These are phyloP conservation scores for Spergularia azorica DNA, from an alignment of 179 eudicot species.

Conservation along the genomic window DNA sequence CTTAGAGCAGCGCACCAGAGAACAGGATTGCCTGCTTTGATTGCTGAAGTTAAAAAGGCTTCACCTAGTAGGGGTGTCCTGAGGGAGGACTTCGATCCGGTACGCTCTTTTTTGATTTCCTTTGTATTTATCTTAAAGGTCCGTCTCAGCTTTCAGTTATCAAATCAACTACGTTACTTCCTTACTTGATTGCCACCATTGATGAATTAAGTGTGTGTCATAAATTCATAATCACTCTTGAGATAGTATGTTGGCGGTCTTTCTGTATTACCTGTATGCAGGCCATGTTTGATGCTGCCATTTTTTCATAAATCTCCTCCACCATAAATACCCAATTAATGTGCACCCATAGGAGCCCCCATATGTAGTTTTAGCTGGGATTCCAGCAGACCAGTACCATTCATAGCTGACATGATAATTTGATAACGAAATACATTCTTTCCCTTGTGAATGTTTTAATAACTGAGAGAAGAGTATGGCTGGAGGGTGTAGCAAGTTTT, in stretches of 20 bases:
- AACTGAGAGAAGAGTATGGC: neutral
- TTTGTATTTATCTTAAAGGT: neutral
- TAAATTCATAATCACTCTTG: too few relatives aligned
- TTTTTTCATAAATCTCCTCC: too few relatives aligned
- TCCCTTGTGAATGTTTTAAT: neutral
- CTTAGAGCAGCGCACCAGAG: constrained; percentile 61
- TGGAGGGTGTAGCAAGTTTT: neutral
- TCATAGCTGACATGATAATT: neutral
- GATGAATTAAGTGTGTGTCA: neutral
- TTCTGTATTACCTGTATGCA: too few relatives aligned
- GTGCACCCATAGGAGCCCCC: too few relatives aligned
- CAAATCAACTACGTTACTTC: neutral
- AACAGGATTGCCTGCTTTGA: constrained; percentile 83
- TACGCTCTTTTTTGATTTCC: constrained; percentile 33
- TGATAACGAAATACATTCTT: neutral
- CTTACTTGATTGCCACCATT: neutral
- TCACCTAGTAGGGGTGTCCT: constrained; percentile 95
- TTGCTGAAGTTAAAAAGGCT: constrained; percentile 99
- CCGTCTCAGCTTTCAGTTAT: neutral
- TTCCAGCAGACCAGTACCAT: neutral
- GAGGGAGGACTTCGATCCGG: constrained; percentile 92
- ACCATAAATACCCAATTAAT: too few relatives aligned
- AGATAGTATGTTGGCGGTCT: too few relatives aligned
- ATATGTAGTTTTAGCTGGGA: too few relatives aligned
- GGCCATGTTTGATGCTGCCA: too few relatives aligned